Conservation (phyloP, 1,284 basidiomycete species). For the Cystobasidiaceae sp. region DNA sequence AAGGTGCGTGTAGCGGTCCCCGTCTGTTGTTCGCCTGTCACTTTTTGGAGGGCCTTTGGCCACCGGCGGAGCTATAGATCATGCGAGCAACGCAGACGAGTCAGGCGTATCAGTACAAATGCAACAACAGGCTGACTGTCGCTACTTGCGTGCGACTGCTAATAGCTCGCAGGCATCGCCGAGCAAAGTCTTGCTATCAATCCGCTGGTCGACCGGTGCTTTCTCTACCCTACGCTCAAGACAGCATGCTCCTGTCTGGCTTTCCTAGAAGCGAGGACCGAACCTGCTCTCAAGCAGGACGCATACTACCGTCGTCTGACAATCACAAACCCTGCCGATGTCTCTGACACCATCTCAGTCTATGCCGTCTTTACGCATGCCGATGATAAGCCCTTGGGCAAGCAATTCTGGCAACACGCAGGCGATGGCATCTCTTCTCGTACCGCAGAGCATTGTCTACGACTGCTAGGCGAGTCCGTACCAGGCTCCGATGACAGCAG, state of each 20-base stretch:
- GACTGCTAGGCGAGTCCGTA: conserved; percentile 52
- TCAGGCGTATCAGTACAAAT: not conserved
- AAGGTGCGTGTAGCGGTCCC: conserved; percentile 55
- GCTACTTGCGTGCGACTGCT: not conserved
- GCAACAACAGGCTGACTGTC: not conserved
- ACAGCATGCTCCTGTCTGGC: conserved; percentile 68
- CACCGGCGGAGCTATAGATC: not conserved
- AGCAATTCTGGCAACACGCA: conserved; percentile 94
- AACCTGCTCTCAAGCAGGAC: conserved; percentile 57
- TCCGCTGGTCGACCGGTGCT: conserved; percentile 61
- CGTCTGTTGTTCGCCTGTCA: conserved; percentile 6
- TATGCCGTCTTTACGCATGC: conserved; percentile 74
- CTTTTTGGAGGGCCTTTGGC: not conserved
- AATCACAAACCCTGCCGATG: conserved; percentile 35
- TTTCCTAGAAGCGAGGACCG: conserved; percentile 59
- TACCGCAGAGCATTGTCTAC: conserved; percentile 73
- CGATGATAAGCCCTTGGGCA: conserved; percentile 62
- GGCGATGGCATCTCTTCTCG: conserved; percentile 86
- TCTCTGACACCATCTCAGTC: conserved; percentile 51
- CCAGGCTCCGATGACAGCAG: not conserved
- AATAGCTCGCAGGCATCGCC: conserved; percentile 69
- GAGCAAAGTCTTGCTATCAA: conserved; percentile 60
- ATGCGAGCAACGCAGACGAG: not conserved
- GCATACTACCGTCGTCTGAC: conserved; percentile 54
- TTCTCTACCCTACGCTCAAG: conserved; percentile 69